phyloP scores from a whole-genome alignment of 306 rosid species.

The Rosa persica region DNA sequence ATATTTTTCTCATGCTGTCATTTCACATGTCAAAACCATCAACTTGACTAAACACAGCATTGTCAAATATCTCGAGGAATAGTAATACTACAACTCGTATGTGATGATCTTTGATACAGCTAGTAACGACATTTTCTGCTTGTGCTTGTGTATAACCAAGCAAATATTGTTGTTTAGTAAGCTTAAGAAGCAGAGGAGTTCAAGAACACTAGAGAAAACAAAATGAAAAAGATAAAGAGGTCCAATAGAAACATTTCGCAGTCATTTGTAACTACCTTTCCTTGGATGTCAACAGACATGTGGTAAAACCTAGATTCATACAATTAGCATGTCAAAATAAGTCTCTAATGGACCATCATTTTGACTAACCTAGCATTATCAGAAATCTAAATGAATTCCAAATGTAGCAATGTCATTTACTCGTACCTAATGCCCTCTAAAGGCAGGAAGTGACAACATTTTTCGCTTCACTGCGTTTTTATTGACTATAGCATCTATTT shows the following conservation, averaged over 20 bases:
- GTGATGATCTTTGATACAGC: not conserved
- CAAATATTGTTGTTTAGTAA: not conserved
- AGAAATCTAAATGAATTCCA: not conserved
- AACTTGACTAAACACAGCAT: not conserved
- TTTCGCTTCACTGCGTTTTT: not conserved
- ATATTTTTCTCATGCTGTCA: too few species aligned
- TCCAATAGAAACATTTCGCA: not conserved
- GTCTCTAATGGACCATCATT: not conserved
- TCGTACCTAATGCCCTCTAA: not conserved
- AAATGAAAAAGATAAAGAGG: not conserved
- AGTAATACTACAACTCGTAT: not conserved
- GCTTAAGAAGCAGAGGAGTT: not conserved
- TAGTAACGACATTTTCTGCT: not conserved
- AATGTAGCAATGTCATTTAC: not conserved
- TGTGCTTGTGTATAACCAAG: not conserved
- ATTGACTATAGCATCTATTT: not conserved
- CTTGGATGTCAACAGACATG: not conserved
- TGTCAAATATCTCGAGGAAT: not conserved
- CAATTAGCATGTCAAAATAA: not conserved
- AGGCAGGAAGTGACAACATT: not conserved
- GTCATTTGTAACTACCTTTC: not conserved
- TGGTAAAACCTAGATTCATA: not conserved
- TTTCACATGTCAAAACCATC: slow-evolving; percentile 5
- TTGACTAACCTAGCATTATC: not conserved
- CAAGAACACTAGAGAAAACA: not conserved